A percentile compares a stretch with the other conserved stretches of the same genome.
Evolutionary conservation across 2,329 filamentous ascomycete genomes (phyloP).

Genomic region (Aspergillus brasiliensis): DNA sequence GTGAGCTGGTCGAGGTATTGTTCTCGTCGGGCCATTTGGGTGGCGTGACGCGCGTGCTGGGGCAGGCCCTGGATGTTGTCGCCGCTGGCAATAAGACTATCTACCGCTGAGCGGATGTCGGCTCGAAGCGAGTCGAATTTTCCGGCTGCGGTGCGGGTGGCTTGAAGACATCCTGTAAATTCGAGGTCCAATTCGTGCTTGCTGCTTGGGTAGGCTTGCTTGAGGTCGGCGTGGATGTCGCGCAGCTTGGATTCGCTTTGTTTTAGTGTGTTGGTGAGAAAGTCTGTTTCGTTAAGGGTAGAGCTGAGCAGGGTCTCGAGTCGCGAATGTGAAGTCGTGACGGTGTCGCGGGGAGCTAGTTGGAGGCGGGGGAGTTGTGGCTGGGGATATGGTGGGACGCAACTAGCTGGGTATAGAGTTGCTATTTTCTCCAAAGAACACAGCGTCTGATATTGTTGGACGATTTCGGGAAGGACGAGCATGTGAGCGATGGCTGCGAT

Average conservation of each 20-base stretch:
- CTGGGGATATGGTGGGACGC: slow-evolving; percentile 19
- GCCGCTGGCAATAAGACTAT: slow-evolving; percentile 33
- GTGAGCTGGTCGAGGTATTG: slow-evolving; percentile 38
- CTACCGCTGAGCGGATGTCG: slow-evolving; percentile 39
- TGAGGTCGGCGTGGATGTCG: slow-evolving; percentile 30
- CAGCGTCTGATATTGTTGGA: slow-evolving; percentile 34
- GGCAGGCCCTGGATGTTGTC: slow-evolving; percentile 5
- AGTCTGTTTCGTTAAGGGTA: slow-evolving; percentile 30
- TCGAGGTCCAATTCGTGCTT: slow-evolving; percentile 42
- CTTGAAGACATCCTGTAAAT: slow-evolving; percentile 37
- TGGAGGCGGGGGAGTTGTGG: slow-evolving; percentile 13
- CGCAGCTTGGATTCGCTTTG: slow-evolving; percentile 35
- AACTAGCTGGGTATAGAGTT: slow-evolving; percentile 33
- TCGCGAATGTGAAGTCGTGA: slow-evolving; percentile 22
- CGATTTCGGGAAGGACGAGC: slow-evolving; percentile 38
- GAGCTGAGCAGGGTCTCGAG: slow-evolving; percentile 34
- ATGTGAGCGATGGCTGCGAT: slow-evolving; percentile 35
- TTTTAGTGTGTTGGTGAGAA: slow-evolving; percentile 30
- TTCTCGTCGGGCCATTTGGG: slow-evolving; percentile 33
- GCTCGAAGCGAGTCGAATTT: slow-evolving; percentile 39
- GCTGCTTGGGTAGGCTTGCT: slow-evolving; percentile 29
- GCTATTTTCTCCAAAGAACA: slow-evolving; percentile 29
- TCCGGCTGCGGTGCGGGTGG: slow-evolving; percentile 33
- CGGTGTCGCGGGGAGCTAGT: slow-evolving; percentile 9
- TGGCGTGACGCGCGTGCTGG: slow-evolving; percentile 30